These are phyloP conservation scores for Vitis hybrid DNA, from an alignment of 177 flowering plant genomes.

Conservation along the genomic window DNA sequence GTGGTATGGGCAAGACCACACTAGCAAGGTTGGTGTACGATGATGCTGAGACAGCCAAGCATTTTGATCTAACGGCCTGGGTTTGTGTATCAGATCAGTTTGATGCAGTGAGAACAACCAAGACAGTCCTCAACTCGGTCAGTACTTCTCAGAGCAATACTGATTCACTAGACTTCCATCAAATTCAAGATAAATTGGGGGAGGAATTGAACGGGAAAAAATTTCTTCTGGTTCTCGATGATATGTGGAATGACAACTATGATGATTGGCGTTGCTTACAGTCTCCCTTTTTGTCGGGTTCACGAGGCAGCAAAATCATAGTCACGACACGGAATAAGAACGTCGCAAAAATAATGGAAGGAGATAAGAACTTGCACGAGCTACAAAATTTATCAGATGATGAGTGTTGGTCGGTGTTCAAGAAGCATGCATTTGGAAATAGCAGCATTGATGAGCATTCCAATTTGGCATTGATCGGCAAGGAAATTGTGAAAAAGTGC, in stretches of 20 bases:
- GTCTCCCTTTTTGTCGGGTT: too few relatives aligned
- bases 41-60: too few relatives aligned
- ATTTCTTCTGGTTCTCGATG: constrained; percentile 20
- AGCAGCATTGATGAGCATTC: not conserved
- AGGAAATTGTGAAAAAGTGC: constrained; percentile 16
- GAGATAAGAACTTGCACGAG: not conserved
- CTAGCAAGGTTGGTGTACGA: too few relatives aligned
- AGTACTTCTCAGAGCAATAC: not conserved
- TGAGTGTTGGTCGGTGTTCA: constrained; percentile 8
- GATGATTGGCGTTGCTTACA: constrained; percentile 2
- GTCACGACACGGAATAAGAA: constrained; percentile 11
- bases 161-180: constrained; percentile 8
- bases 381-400: not conserved
- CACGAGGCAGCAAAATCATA: constrained; percentile 13
- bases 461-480: not conserved
- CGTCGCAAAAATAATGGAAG: constrained; percentile 1
- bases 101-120: too few relatives aligned
- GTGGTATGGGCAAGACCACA: too few relatives aligned
- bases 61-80: too few relatives aligned
- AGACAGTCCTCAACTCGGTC: not conserved
- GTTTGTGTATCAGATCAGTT: too few relatives aligned
- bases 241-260: constrained; percentile 13
- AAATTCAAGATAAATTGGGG: not conserved
- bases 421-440: not conserved
- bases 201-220: too few relatives aligned